Percentiles rank a stretch among this genome's conserved stretches.
phyloP scores from a whole-genome alignment of 257 asterid genomes.

The Primulina eburnea region DNA sequence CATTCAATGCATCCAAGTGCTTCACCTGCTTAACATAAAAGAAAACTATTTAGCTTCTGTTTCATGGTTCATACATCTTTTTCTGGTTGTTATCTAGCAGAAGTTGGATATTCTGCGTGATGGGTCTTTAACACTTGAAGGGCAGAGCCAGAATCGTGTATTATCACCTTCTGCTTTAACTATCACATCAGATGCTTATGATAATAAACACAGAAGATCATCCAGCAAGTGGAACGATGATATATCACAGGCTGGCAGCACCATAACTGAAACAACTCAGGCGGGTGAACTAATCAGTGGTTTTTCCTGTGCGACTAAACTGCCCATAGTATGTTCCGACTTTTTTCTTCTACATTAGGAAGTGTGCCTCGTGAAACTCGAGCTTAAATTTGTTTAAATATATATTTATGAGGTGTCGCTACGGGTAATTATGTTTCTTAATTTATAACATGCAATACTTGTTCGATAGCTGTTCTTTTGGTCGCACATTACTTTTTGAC shows the following conservation, averaged over 20 bases:
- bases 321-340: constrained; percentile 55
- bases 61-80: constrained; percentile 22
- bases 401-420: background rate
- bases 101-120: constrained; percentile 59
- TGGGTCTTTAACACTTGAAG: constrained; percentile 51
- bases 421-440: background rate
- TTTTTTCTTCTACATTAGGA: constrained; percentile 24
- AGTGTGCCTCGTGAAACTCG: background rate
- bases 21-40: constrained; percentile 18
- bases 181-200: constrained; percentile 43
- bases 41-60: constrained; percentile 18
- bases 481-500: background rate
- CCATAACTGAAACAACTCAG: constrained; percentile 75
- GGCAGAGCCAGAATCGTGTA: constrained; percentile 54
- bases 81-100: constrained; percentile 45
- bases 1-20: constrained; percentile 21
- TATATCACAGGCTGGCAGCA: constrained; percentile 74
- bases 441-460: background rate
- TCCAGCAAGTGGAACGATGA: constrained; percentile 86
- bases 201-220: constrained; percentile 51
- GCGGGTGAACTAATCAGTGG: constrained; percentile 74
- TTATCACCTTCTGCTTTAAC: constrained; percentile 48
- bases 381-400: background rate
- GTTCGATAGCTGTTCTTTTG: background rate
- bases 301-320: constrained; percentile 65